Base-by-base conservation (phyloP, 805 yeast genomes). In the Babjeviella inositovora region DNA sequence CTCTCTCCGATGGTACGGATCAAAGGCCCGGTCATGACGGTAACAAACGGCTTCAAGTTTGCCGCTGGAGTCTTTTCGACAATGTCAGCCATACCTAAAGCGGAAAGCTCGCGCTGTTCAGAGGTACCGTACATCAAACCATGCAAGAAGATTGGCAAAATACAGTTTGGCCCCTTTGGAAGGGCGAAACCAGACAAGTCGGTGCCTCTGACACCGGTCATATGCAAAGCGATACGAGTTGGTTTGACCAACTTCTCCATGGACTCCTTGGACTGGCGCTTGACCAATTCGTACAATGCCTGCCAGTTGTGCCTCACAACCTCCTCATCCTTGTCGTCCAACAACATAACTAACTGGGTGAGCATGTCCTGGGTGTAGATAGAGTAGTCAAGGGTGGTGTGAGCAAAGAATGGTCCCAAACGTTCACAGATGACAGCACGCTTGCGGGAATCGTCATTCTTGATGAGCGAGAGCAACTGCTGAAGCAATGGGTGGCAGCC, bases 1-100 rank as follows among this genome's bases (percentile, higher is more conserved):
- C 94, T 71, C 49, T 90, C 99, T 41, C 99, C 98, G 41, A 87
- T 80, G 27, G 87, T 93, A 61, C 99, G 82, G 50, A 90, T 90
- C 41, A 90, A 62, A 18, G 98, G 98, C 52, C 99, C 99, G 14
- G 95, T 85, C 32, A 92, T 81, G 14, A 71, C 70, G 6, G 97
- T 87, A 12, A 92, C 94, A 49, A 73, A 80, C 16, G 94, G 80
- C 46, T 72, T 79, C 48, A 90, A 65, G 28, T 64, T 70, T 7
- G 66, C 58, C n/a, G 90, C 72, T 11, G 90, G 90, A 0, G 97
- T 80, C 38, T 82, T 71, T 22, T 73, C 76, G 21, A 85, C 77
- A 28, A 90, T 53, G 39, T 74, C 85, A 4, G 93, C 90, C 38
- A 90, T 81, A 27, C 82, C 95, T 39, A 74, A 52, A 0, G 98